phyloP scores from a whole-genome alignment of 345 rosid genomes.

The Eucalyptus cladocalyx region DNA sequence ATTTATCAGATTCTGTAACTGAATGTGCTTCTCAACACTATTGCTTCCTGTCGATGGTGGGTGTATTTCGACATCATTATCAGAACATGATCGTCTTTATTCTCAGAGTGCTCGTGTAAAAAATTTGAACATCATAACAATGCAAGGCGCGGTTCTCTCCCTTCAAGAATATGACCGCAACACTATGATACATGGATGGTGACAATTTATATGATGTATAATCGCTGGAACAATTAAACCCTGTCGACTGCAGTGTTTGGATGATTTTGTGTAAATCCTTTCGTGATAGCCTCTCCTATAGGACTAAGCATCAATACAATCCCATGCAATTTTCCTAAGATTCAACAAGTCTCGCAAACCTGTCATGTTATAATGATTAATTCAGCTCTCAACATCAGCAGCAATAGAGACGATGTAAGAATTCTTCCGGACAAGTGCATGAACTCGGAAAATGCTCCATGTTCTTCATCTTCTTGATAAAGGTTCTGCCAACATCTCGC shows the following conservation, averaged over 20 bases:
- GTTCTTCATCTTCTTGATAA: background rate
- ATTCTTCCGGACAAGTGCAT: background rate
- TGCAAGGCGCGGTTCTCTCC: background rate
- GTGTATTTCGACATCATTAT: background rate
- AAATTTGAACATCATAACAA: background rate
- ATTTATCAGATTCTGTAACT: background rate
- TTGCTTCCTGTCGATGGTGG: background rate
- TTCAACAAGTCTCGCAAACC: background rate
- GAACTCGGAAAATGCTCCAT: background rate
- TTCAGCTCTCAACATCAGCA: background rate
- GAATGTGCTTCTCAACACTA: background rate
- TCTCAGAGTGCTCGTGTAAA: background rate
- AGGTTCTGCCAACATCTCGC: background rate
- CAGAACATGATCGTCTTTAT: background rate
- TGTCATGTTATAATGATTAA: background rate
- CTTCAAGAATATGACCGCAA: background rate
- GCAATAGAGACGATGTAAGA: background rate
- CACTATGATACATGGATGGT: background rate
- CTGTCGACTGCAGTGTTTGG: rapidly evolving
- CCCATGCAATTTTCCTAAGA: background rate
- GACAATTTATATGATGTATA: background rate
- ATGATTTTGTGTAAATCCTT: background rate
- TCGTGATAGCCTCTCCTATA: background rate
- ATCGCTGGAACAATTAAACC: background rate
- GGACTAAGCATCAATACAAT: background rate